Evolutionary conservation across 163 green algal genomes (phyloP), one percentile per base, ranked within the genome.

Genomic region (Scenedesmus sp.): DNA sequence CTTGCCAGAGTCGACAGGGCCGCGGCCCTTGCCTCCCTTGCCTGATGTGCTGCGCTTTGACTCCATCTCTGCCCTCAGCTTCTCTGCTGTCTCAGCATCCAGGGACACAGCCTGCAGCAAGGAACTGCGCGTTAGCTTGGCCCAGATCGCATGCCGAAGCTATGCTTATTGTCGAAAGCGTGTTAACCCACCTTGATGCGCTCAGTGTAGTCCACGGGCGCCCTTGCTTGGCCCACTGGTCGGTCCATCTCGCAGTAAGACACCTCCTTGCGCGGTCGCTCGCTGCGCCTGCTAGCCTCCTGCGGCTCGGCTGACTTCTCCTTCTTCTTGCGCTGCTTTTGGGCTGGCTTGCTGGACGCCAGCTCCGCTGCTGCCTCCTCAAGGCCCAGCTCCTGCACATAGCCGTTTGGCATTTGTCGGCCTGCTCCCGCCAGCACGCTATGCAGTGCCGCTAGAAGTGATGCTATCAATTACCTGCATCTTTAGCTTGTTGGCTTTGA

Each of bases 311-410:
- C 87, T 85, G 67, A 20, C 52, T 90, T 83, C 12, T 62, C 23
- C 26, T 82, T 84, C 89, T 93, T 89, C 82, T 95, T 94, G 86
- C 94, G 94, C 64, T 92, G 83, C 89, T 94, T 95, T 4, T 86
- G 83, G 88, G 82, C 92, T 57, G 93, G 93, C 87, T 95, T 95
- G 76, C 67, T 16, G 6, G 82, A 85, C 16, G 66, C 90, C 26
- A 94, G 26, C 55, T 82, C 66, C 12, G 70, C 86, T 8, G 85
- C 90, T 0, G 90, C 88, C 2, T 74, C 88, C 6, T 73, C 70
- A 18, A 93, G 9, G 82, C 93, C 90, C 18, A 93, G 89, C 70
- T 90, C 91, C 93, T 93, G 88, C 64, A 54, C 84, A 54, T 46
- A 74, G 59, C 15, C 76, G 74, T 67, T 34, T 79, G 23, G 20